These are phyloP conservation scores for Croton laevigatus DNA, from an alignment of 441 rosid genomes.

Conservation along the genomic window DNA sequence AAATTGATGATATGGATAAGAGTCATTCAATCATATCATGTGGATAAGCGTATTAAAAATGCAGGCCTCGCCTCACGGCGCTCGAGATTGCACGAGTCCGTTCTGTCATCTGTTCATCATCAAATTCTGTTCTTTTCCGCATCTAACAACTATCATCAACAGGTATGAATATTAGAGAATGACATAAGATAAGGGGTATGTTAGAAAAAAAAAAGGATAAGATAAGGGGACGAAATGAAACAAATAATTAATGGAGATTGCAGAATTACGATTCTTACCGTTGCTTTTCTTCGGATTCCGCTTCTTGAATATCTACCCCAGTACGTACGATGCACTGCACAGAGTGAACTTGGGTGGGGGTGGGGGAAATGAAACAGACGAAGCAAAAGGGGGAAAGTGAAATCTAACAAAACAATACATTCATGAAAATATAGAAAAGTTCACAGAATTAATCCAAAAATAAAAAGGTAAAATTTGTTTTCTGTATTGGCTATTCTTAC, in stretches of 20 bases:
- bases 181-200: not conserved
- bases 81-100: conserved; percentile 34
- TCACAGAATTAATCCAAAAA: not conserved
- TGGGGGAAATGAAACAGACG: not conserved
- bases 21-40: not conserved
- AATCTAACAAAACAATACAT: not conserved
- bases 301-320: not conserved
- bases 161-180: not conserved
- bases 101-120: conserved; percentile 10
- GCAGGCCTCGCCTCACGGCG: conserved; percentile 3
- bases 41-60: not conserved
- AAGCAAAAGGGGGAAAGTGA: not conserved
- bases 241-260: not conserved
- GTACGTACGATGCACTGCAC: not conserved
- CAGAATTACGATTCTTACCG: conserved; percentile 13
- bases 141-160: not conserved
- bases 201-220: no score
- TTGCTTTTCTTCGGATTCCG: conserved; percentile 10
- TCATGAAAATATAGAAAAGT: not conserved
- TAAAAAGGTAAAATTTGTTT: not conserved
- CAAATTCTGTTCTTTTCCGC: conserved; percentile 19
- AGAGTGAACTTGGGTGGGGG: not conserved
- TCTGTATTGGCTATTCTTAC: conserved; percentile 10
- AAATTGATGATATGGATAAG: not conserved
- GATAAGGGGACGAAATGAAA: not conserved